These are phyloP conservation scores for Penicillium paxilli DNA, from an alignment of 495 filamentous ascomycete genomes.

Conservation along the genomic window DNA sequence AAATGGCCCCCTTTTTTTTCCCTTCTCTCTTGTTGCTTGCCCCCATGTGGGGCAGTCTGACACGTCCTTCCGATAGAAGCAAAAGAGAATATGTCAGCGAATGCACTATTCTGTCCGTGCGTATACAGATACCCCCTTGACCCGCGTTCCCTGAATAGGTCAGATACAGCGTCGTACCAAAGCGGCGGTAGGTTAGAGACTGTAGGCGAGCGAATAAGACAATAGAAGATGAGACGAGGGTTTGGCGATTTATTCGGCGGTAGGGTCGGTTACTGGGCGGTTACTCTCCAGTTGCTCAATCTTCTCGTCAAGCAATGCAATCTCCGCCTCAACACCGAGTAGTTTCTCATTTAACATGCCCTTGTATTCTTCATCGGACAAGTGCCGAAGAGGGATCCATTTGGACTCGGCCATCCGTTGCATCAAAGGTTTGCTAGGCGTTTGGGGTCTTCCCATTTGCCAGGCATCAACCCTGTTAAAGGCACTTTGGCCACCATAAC, in stretches of 20 bases:
- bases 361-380: slow-evolving; percentile 80
- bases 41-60: slow-evolving; percentile 7
- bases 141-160: slow-evolving; percentile 10
- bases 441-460: slow-evolving; percentile 38
- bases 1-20: neutral
- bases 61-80: slow-evolving; percentile 5
- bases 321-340: slow-evolving; percentile 76
- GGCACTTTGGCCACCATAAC: slow-evolving; percentile 57
- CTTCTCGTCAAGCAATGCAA: slow-evolving; percentile 82
- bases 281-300: slow-evolving; percentile 56
- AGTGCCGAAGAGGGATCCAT: slow-evolving; percentile 76
- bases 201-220: neutral
- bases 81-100: neutral
- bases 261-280: slow-evolving; percentile 11
- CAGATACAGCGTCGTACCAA: slow-evolving; percentile 10
- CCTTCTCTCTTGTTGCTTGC: neutral
- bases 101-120: slow-evolving; percentile 16
- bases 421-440: slow-evolving; percentile 40
- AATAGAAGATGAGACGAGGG: neutral
- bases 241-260: slow-evolving; percentile 4
- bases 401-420: slow-evolving; percentile 60
- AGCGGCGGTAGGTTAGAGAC: slow-evolving; percentile 1
- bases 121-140: slow-evolving; percentile 9
- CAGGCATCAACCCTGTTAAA: slow-evolving; percentile 57
- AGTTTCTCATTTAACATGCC: slow-evolving; percentile 74